A percentile compares a stretch with the other conserved stretches of the same genome.
These are phyloP conservation scores for Cotoneaster glaucophyllus DNA, from an alignment of 306 rosid species.

Conservation along the genomic window DNA sequence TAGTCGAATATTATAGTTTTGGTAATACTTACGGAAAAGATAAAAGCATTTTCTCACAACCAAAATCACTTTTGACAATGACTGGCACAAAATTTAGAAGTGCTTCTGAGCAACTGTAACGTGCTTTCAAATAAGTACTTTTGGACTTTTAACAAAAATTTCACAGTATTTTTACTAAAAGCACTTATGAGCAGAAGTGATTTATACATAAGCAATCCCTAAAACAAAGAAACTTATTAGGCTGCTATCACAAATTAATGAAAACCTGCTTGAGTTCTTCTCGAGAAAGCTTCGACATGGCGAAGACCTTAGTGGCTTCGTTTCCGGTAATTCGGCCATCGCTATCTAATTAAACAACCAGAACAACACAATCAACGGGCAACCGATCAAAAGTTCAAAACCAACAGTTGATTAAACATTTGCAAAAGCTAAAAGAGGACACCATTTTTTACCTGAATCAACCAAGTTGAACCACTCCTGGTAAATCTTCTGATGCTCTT, in stretches of 20 bases:
- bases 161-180: no score
- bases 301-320: slow-evolving; percentile 75
- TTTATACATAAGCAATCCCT: no score
- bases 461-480: slow-evolving; percentile 77
- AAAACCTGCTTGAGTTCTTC: slow-evolving; percentile 69
- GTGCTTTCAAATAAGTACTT: no score
- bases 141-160: no score
- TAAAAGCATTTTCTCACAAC: no score
- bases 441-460: slow-evolving; percentile 55
- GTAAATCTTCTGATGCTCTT: slow-evolving; percentile 55
- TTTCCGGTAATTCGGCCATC: slow-evolving; percentile 76
- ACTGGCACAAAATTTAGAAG: neutral
- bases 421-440: rapidly evolving
- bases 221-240: neutral
- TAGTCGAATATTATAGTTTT: neutral
- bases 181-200: no score
- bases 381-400: neutral
- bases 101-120: no score
- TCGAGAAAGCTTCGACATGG: slow-evolving; percentile 77
- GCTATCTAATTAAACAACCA: slow-evolving; percentile 35
- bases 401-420: neutral
- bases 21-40: no score
- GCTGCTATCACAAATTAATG: neutral
- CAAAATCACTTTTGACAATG: neutral
- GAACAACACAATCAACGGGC: neutral